Evolutionary conservation across 441 rosid genomes (phyloP), one percentile per base, ranked within the genome.

Genomic region (Arabidopsis hybrid): DNA sequence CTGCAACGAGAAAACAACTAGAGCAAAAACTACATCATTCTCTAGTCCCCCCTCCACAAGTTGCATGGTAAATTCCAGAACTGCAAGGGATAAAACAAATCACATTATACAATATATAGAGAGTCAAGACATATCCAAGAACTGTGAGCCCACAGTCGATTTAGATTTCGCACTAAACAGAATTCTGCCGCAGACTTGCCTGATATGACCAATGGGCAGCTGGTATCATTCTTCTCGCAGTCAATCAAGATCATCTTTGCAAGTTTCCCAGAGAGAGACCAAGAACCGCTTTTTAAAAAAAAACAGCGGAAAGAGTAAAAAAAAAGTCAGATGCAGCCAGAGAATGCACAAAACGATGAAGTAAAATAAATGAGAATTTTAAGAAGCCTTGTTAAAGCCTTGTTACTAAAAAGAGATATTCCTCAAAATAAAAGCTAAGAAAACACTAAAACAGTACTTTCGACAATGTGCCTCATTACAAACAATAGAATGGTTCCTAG

Each of bases 161-260:
- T 58, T 57, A 49, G 50, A 43, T 52, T 71, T 64, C 17, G 50
- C 47, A 55, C 61, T 40, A 21, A 46, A 40, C 40, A 53, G 63
- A 21, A 75, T 42, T 70, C 47, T 68, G 29, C 32, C 26, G 60
- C 57, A 38, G 72, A 75, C 79, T 58, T 86, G 91, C 99, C 99
- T 83, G 99, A 95, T 72, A 95, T 80, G 56, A 87, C 76, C 69
- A 95, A 78, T 12, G 94, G 87, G 73, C 83, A 84, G 73, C 85
- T 90, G 78, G 73, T 67, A 75, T 90, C 86, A 82, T 90, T 93
- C 82, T 85, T 88, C 82, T 89, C 97, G 38, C 86, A 83, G 76
- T 95, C 98, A 58, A 95, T 82, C 74, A 88, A 79, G 75, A 95
- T 86, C 95, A 91, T 82, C 82, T 89, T 95, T 62, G 95, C 93